A percentile compares a stretch with the other conserved stretches of the same genome.
These are phyloP conservation scores for Colletotrichum cordylinicola DNA, from an alignment of 2,329 filamentous ascomycete genomes.

Conservation along the genomic window DNA sequence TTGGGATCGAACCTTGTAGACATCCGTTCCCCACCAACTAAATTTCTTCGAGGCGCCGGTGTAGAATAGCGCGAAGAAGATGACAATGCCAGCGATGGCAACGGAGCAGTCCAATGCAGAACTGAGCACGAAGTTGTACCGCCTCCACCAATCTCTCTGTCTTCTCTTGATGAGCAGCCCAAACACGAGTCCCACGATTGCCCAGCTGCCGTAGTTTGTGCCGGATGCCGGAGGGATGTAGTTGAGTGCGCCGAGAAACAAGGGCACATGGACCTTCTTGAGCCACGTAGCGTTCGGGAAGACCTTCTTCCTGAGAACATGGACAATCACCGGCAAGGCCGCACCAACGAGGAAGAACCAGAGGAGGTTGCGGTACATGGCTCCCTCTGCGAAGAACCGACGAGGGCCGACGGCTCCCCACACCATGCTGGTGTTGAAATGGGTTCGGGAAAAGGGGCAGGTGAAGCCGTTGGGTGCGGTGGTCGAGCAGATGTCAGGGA, in stretches of 20 bases:
- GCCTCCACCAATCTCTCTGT: slow-evolving; percentile 32
- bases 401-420: slow-evolving; percentile 63
- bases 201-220: slow-evolving; percentile 37
- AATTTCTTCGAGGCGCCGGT: slow-evolving; percentile 30
- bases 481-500: slow-evolving; percentile 52
- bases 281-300: slow-evolving; percentile 24
- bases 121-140: slow-evolving; percentile 37
- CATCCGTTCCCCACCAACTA: slow-evolving; percentile 35
- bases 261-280: slow-evolving; percentile 32
- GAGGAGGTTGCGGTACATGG: slow-evolving; percentile 53
- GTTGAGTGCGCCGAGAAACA: slow-evolving; percentile 35
- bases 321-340: slow-evolving; percentile 52
- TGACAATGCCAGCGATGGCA: slow-evolving; percentile 36
- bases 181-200: slow-evolving; percentile 33
- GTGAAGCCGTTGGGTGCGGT: slow-evolving; percentile 53
- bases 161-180: slow-evolving; percentile 29
- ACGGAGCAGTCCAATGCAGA: slow-evolving; percentile 36
- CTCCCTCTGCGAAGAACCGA: slow-evolving; percentile 57
- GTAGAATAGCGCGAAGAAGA: slow-evolving; percentile 38
- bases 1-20: slow-evolving; percentile 19
- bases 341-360: slow-evolving; percentile 62
- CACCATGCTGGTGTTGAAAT: slow-evolving; percentile 60
- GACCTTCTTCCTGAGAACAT: slow-evolving; percentile 30
- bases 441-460: slow-evolving; percentile 37
- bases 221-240: slow-evolving; percentile 38